Percentiles rank a stretch among this genome's conserved stretches.
Evolutionary conservation across 129 eudicot species (phyloP).

Genomic region (Lonicera japonica): DNA sequence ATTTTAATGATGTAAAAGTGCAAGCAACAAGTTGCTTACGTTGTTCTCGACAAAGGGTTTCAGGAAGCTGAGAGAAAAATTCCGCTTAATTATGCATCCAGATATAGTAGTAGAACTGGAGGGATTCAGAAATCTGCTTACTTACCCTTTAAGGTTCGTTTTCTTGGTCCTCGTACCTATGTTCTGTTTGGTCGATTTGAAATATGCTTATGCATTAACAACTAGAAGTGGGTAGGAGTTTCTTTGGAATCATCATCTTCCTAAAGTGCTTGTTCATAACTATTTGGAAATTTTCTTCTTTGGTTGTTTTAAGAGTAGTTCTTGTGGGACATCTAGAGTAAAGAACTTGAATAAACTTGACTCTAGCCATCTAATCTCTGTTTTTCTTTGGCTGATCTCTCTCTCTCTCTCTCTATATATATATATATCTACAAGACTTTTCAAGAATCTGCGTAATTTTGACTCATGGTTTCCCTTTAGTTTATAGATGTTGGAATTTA

Average conservation of each 20-base stretch:
- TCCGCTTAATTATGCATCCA: slow-evolving; percentile 96
- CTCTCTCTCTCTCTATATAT: too few relatives aligned
- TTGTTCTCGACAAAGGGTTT: slow-evolving; percentile 25
- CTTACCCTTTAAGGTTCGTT: slow-evolving; percentile 86
- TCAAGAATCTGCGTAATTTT: too few relatives aligned
- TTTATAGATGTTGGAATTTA: too few relatives aligned
- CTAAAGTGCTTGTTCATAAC: neutral
- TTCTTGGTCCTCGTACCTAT: neutral
- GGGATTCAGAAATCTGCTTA: slow-evolving; percentile 95
- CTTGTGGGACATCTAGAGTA: too few relatives aligned
- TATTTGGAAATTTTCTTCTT: too few relatives aligned
- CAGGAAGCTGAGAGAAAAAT: slow-evolving; percentile 99
- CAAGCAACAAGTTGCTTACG: slow-evolving; percentile 9
- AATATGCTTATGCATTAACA: neutral
- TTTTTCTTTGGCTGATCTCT: too few relatives aligned
- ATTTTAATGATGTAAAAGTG: neutral
- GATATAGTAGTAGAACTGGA: slow-evolving; percentile 72
- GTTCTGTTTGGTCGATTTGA: too few relatives aligned
- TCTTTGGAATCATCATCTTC: neutral
- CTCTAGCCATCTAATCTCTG: too few relatives aligned
- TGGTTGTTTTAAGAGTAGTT: too few relatives aligned
- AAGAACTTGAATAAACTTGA: too few relatives aligned
- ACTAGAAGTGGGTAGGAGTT: neutral
- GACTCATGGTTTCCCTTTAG: too few relatives aligned
- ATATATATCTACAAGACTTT: too few relatives aligned